These are phyloP conservation scores for Alternaria burnsii DNA, from an alignment of 2,329 filamentous ascomycete species.

Conservation along the genomic window DNA sequence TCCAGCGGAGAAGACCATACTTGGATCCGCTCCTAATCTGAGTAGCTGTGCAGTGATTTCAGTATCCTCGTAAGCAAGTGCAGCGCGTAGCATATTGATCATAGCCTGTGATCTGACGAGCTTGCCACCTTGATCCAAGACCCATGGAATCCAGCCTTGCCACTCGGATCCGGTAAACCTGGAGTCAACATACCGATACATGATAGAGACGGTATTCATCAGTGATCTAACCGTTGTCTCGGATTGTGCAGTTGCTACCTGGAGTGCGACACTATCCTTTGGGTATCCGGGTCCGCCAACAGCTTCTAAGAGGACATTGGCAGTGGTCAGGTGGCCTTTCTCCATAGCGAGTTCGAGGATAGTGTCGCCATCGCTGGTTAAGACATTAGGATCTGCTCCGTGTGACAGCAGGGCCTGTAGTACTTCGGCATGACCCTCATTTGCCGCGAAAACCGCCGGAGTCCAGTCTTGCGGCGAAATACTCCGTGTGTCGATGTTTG, in stretches of 20 bases:
- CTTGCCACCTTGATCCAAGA: constrained; percentile 27
- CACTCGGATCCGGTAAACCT: not conserved
- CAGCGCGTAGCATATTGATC: constrained; percentile 25
- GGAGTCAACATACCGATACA: constrained; percentile 18
- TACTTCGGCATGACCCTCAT: constrained; percentile 16
- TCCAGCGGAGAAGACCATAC: constrained; percentile 18
- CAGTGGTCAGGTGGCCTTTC: constrained; percentile 16
- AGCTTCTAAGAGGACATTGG: constrained; percentile 24
- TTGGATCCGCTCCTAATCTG: constrained; percentile 23
- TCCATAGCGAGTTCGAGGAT: constrained; percentile 24
- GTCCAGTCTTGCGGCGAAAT: constrained; percentile 17
- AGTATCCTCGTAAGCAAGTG: constrained; percentile 18
- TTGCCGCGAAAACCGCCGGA: constrained; percentile 27
- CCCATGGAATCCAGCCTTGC: constrained; percentile 31
- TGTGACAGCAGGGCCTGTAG: constrained; percentile 20
- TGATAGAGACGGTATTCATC: constrained; percentile 20
- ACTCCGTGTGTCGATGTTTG: constrained; percentile 24
- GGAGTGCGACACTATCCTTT: constrained; percentile 26
- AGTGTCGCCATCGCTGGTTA: constrained; percentile 8
- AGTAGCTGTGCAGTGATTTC: constrained; percentile 23
- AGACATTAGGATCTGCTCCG: constrained; percentile 18
- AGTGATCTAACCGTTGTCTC: constrained; percentile 19
- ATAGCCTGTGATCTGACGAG: constrained; percentile 25
- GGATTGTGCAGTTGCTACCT: constrained; percentile 27
- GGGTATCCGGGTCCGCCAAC: constrained; percentile 28